Base-by-base conservation (phyloP, 345 rosid species). In the Eucalyptus viminalis region DNA sequence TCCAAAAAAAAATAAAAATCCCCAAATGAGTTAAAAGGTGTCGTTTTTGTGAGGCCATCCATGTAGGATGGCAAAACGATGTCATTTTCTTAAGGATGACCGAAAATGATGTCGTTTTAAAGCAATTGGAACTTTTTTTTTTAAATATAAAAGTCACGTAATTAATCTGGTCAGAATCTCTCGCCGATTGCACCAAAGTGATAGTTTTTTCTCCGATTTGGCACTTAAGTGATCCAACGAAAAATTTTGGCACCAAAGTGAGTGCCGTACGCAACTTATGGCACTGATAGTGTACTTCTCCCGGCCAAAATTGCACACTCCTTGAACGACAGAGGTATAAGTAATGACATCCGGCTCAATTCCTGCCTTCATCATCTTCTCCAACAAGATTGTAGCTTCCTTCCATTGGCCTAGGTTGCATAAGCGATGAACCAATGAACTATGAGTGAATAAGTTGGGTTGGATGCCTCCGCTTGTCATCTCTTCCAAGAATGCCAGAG, bases 141-240 rank as follows among this genome's bases (percentile, higher is more conserved):
- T 49, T 2, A 49, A 49, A 49, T 49, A 49, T 2, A 49, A 49
- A 49, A 49, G 3, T 2, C 51, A 49, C 0, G 51, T 49, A 49
- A 49, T 49, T 49, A 49, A 49, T 49, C 0, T 49, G 1, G 51
- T 0, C 0, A 3, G 1, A 49, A 49, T 49, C 16, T 49, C 16
- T 49, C 16, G 51, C 51, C 16, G 6, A 6, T 49, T 3, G 16
- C 51, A 49, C 3, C 6, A 14, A 49, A 49, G 1, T 49, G 16
- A 49, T 13, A 6, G 1, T 49, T 49, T 49, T 49, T 49, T 49
- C 6, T 49, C 1, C 0, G 0, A 49, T 49, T 49, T 49, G 15
- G 1, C 50, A 49, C 2, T 49, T 49, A 49, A 13, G 15, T 49
- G 50, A 49, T 49, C 2, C 6, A 5, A 13, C 2, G 6, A 49